A percentile compares a stretch with the other conserved stretches of the same genome.
Conservation (phyloP, 2,329 filamentous ascomycete species). For the Trichophyton mentagrophytes region DNA sequence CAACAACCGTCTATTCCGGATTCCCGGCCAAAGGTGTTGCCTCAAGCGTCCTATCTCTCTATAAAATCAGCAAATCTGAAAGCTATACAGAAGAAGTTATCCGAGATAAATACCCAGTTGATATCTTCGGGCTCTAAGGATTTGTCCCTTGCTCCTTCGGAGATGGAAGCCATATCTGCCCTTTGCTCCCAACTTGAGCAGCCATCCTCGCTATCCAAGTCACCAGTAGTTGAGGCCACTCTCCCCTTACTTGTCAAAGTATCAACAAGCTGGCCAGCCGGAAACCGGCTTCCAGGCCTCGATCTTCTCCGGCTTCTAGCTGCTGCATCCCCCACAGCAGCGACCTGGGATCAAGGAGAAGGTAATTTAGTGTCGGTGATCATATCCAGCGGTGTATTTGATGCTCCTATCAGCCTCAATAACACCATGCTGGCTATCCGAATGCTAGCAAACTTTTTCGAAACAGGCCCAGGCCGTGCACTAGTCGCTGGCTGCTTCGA, state of each 20-base stretch:
- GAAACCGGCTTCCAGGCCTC: conserved; percentile 67
- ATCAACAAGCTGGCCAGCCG: conserved; percentile 64
- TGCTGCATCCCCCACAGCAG: conserved; percentile 52
- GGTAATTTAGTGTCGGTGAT: conserved; percentile 51
- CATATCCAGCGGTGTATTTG: conserved; percentile 45
- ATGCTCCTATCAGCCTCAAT: conserved; percentile 55
- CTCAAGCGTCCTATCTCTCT: conserved; percentile 65
- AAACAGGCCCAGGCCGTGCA: conserved; percentile 55
- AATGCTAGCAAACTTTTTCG: conserved; percentile 71
- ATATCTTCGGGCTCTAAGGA: conserved; percentile 60
- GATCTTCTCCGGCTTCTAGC: conserved; percentile 79
- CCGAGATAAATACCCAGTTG: conserved; percentile 56
- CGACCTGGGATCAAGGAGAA: conserved; percentile 43
- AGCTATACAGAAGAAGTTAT: conserved; percentile 63
- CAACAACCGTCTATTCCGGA: conserved; percentile 21
- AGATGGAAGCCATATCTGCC: conserved; percentile 50
- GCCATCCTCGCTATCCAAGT: conserved; percentile 26
- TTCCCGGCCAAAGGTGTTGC: conserved; percentile 49
- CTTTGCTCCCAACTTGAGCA: conserved; percentile 53
- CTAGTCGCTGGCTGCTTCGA: conserved; percentile 48
- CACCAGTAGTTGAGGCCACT: conserved; percentile 39
- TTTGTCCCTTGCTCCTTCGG: conserved; percentile 57
- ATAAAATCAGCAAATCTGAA: conserved; percentile 60
- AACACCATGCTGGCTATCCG: conserved; percentile 79
- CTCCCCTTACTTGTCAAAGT: conserved; percentile 58